A percentile compares a stretch with the other conserved stretches of the same genome.
These are phyloP conservation scores for Dactylellina parvicollis DNA, from an alignment of 2,329 filamentous ascomycete genomes.

Conservation along the genomic window DNA sequence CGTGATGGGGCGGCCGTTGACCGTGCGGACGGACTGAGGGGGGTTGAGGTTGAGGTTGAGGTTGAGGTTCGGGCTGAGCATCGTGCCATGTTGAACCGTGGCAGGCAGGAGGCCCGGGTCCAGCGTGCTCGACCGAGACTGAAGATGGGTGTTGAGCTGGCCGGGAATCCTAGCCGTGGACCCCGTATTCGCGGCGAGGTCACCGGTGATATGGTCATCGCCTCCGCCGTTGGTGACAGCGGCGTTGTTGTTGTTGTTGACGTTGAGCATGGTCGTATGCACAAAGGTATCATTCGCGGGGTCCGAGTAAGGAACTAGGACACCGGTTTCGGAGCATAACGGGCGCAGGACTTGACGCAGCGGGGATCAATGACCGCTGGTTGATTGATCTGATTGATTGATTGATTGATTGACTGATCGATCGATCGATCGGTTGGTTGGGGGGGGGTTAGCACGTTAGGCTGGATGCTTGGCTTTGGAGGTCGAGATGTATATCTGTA, in stretches of 20 bases:
- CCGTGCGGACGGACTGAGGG: slow-evolving; percentile 15
- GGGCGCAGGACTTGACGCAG: neutral
- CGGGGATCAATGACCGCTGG: too few species aligned
- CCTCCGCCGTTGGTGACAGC: slow-evolving; percentile 12
- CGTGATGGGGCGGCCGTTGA: slow-evolving; percentile 45
- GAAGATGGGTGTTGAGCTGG: slow-evolving; percentile 45
- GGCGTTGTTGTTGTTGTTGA: slow-evolving; percentile 35
- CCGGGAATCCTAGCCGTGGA: slow-evolving; percentile 22
- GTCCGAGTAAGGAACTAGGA: slow-evolving; percentile 10
- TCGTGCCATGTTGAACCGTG: slow-evolving; percentile 3
- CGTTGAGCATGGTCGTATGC: slow-evolving; percentile 38
- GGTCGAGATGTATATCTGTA: too few species aligned
- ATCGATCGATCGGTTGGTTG: neutral
- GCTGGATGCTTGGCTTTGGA: neutral
- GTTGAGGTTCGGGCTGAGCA: slow-evolving; percentile 17
- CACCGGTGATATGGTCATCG: neutral
- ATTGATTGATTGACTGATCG: too few species aligned
- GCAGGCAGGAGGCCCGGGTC: neutral
- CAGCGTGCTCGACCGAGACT: slow-evolving; percentile 40
- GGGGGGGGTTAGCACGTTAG: neutral
- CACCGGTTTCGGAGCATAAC: slow-evolving; percentile 7
- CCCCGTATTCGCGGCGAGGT: slow-evolving; percentile 11
- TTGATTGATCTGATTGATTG: too few species aligned
- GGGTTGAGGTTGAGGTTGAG: slow-evolving; percentile 20
- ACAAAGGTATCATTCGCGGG: slow-evolving; percentile 18